Conservation (phyloP, 129 eudicot genomes). For the Artemisia argyi region DNA sequence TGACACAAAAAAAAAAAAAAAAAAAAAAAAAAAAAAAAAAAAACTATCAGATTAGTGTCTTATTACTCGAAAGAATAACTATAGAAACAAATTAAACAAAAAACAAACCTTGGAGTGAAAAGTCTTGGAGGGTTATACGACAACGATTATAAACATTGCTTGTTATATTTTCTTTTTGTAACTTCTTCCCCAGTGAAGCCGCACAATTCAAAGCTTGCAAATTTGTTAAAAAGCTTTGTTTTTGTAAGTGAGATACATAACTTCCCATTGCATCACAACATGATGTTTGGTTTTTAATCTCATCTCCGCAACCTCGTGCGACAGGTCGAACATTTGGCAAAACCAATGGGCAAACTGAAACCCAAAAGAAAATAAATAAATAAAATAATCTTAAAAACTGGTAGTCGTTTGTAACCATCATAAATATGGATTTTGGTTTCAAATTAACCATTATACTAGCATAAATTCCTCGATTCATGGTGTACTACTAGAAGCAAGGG, state of each 20-base stretch:
- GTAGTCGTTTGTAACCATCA: neutral
- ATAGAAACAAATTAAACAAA: neutral
- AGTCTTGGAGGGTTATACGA: constrained; percentile 81
- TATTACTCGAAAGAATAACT: constrained; percentile 1
- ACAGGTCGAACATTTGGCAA: constrained; percentile 68
- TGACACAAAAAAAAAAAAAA: constrained; percentile 34
- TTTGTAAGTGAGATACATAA: constrained; percentile 82
- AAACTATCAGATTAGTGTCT: constrained; percentile 22
- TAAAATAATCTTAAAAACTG: neutral
- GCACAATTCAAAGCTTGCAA: constrained; percentile 98
- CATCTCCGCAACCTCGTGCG: constrained; percentile 57
- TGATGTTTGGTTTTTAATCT: constrained; percentile 45
- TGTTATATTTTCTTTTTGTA: constrained; percentile 73
- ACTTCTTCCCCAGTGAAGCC: constrained; percentile 77
- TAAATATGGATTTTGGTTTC: neutral
- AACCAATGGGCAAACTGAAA: constrained; percentile 85
- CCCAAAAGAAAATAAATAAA: no score
- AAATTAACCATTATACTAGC: neutral
- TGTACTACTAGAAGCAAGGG: no score
- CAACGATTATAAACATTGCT: constrained; percentile 73
- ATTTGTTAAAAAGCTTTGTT: constrained; percentile 87
- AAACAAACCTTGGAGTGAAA: constrained; percentile 87
- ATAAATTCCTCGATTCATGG: no score
- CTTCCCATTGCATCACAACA: constrained; percentile 71
- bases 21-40: no score